Conservation (phyloP, 1,139 yeast genomes). For the Casaregolazyma suthepensis region DNA sequence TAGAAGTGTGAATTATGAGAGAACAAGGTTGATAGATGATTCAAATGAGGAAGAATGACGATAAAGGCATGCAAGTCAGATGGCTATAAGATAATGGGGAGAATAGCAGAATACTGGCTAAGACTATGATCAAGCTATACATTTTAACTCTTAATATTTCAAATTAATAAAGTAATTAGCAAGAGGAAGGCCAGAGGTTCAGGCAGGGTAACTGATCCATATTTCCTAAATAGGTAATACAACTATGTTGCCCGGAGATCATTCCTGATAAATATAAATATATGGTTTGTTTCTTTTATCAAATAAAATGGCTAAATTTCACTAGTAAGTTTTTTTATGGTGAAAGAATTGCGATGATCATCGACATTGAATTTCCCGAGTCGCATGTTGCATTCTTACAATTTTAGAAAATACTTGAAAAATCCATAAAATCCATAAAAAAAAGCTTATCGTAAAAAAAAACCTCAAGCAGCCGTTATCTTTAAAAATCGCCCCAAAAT, state of each 20-base stretch:
- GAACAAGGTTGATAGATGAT: neutral
- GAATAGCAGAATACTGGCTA: too few species aligned
- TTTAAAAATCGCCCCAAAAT: neutral
- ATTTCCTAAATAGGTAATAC: neutral
- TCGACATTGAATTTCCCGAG: too few species aligned
- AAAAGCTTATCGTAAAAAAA: neutral
- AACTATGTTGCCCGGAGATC: neutral
- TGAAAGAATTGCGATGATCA: neutral
- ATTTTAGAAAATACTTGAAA: too few species aligned
- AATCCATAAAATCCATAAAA: neutral
- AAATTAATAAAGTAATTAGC: constrained; percentile 3
- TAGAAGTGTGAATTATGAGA: neutral
- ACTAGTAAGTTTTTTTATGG: neutral
- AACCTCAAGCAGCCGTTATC: neutral
- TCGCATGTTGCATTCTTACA: neutral
- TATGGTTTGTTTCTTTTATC: neutral
- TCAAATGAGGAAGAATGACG: neutral
- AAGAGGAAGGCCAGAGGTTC: neutral
- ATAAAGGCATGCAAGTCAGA: too few species aligned
- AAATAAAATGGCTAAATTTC: too few species aligned
- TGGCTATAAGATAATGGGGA: too few species aligned
- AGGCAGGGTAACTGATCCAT: neutral
- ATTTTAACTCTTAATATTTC: too few species aligned
- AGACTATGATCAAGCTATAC: too few species aligned
- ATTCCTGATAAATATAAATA: too few species aligned